Base-by-base conservation (phyloP, 345 rosid species). In the Acer negundo region DNA sequence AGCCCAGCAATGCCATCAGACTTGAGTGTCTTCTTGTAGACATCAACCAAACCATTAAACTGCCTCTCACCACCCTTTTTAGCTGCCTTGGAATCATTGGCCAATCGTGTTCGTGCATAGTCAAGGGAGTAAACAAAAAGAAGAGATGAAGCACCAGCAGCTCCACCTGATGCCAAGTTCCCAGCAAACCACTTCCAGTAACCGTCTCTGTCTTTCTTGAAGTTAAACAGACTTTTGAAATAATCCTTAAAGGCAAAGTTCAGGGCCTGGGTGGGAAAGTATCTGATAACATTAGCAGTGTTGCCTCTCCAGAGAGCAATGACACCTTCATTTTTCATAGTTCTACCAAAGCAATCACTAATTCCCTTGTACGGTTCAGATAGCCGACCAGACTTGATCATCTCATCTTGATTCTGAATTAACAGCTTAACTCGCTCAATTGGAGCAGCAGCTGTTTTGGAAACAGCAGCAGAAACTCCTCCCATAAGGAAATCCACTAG, bases 141-240 rank as follows among this genome's bases (percentile, higher is more conserved):
- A 49, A 82, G 87, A 10, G 92, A 89, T 28, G 92, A 80, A 72
- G 90, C 92, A 56, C 90, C 92, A 73, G 92, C 92, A 56, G 86
- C 84, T 44, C 89, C 92, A 80, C 92, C 92, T 59, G 92, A 89
- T 28, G 92, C 92, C 89, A 89, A 77, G 78, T 89, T 89, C 68
- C 92, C 90, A 28, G 86, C 90, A 82, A 87, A 87, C 90, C 90
- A 87, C 61, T 85, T 85, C 89, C 89, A 85, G 78, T 87, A 87
- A 40, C 89, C 89, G 75, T 88, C 89, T 58, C 74, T 80, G 69
- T 88, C 87, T 75, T 88, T 86, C 86, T 86, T 88, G 81, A 88
- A 88, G 82, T 86, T 84, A 65, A 88, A 88, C 76, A 88, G 55
- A 40, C 85, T 82, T 81, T 88, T 88, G 76, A 88, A 88, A 73